A percentile compares a stretch with the other conserved stretches of the same genome.
These are phyloP conservation scores for Phytophthora sp. DNA, from an alignment of 352 stramenopile genomes.

Conservation along the genomic window DNA sequence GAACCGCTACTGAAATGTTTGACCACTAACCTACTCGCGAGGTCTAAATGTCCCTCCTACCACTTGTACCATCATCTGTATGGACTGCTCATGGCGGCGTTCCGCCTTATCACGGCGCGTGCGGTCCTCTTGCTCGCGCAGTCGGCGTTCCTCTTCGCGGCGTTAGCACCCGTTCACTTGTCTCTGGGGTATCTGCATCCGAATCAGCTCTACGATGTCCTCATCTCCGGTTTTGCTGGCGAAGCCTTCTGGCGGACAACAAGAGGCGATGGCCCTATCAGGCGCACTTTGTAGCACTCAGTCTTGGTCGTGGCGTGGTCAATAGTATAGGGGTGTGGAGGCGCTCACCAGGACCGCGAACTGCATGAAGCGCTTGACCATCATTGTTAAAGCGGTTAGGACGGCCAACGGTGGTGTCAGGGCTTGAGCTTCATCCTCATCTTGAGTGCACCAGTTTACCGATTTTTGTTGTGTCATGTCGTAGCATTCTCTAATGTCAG, in stretches of 20 bases:
- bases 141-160: not conserved
- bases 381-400: too few species aligned
- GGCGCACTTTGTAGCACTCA: too few species aligned
- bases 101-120: constrained; percentile 2
- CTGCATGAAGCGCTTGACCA: not conserved
- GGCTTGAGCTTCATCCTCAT: too few species aligned
- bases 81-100: not conserved
- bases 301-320: too few species aligned
- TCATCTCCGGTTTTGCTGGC: not conserved
- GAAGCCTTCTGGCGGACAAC: not conserved
- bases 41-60: not conserved
- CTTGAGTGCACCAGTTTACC: too few species aligned
- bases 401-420: not conserved
- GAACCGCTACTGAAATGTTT: constrained; percentile 6
- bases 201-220: constrained; percentile 6
- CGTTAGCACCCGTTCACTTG: not conserved
- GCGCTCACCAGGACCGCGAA: too few species aligned
- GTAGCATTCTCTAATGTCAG: constrained; percentile 4
- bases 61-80: constrained; percentile 7
- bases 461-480: not conserved
- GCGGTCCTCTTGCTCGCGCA: not conserved
- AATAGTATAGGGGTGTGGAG: too few species aligned
- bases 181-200: constrained; percentile 8
- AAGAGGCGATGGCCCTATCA: not conserved
- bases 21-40: not conserved